Percentiles rank a stretch among this genome's conserved stretches.
These are phyloP conservation scores for Geotrichum citri-aurantii DNA, from an alignment of 1,139 yeast genomes.

Conservation along the genomic window DNA sequence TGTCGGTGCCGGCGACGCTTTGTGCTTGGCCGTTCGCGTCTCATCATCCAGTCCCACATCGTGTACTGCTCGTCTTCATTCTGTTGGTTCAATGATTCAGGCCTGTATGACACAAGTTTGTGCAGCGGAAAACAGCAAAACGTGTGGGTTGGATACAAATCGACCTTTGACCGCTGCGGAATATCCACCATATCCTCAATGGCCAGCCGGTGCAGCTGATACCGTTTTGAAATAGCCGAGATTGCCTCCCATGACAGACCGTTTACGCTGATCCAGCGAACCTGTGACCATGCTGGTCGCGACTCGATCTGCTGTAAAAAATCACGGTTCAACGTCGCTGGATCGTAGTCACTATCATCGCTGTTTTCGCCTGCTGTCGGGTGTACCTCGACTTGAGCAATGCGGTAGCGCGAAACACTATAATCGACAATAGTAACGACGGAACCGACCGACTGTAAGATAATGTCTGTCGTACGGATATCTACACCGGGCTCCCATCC, in stretches of 20 bases:
- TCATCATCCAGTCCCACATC: constrained; percentile 11
- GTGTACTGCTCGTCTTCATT: background rate
- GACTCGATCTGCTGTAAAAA: constrained; percentile 25
- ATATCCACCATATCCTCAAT: constrained; percentile 55
- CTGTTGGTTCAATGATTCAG: constrained; percentile 3
- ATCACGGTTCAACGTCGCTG: constrained; percentile 21
- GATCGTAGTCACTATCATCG: constrained; percentile 10
- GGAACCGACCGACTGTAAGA: constrained; percentile 45
- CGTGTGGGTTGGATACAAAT: constrained; percentile 44
- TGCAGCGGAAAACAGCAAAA: constrained; percentile 49
- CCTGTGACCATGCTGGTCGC: constrained; percentile 45
- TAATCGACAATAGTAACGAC: constrained; percentile 47
- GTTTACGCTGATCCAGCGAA: constrained; percentile 53
- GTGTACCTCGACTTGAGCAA: constrained; percentile 34
- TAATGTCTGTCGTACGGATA: constrained; percentile 44
- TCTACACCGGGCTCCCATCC: constrained; percentile 56
- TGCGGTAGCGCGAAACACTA: constrained; percentile 39
- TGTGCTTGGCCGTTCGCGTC: background rate
- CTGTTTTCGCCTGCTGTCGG: constrained; percentile 12
- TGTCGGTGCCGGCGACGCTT: background rate
- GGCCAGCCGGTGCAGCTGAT: constrained; percentile 44
- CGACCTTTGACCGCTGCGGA: constrained; percentile 52
- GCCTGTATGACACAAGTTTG: constrained; percentile 37
- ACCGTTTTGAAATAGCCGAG: constrained; percentile 39
- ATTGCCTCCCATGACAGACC: constrained; percentile 54